Percentiles rank a stretch among this genome's conserved stretches.
Evolutionary conservation across 306 rosid genomes (phyloP).

Genomic region (Lathyrus tuberosus): DNA sequence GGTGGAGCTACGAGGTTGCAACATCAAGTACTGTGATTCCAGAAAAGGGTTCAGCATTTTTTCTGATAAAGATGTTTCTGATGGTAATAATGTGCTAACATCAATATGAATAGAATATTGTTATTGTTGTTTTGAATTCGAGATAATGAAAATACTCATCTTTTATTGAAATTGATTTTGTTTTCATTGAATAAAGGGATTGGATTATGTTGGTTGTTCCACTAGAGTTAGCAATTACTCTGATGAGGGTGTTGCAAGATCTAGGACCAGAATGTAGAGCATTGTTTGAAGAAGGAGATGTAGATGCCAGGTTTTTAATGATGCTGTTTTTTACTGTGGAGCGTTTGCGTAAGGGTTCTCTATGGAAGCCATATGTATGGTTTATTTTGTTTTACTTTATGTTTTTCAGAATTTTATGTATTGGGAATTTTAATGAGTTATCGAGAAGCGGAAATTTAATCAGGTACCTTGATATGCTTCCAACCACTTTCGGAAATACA

Average conservation of each 20-base stretch:
- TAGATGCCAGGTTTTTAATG: slow-evolving; percentile 87
- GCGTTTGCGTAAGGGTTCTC: slow-evolving; percentile 73
- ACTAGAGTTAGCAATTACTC: slow-evolving; percentile 86
- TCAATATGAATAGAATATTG: slow-evolving; percentile 17
- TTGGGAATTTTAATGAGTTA: slow-evolving; percentile 37
- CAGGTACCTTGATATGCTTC: slow-evolving; percentile 96
- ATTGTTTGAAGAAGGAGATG: slow-evolving; percentile 91
- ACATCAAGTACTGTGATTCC: slow-evolving; percentile 72
- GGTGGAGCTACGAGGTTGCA: slow-evolving; percentile 75
- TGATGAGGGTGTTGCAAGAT: slow-evolving; percentile 97
- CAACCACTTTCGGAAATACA: slow-evolving; percentile 73
- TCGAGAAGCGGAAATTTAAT: slow-evolving; percentile 43
- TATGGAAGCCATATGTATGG: slow-evolving; percentile 90
- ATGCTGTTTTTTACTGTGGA: slow-evolving; percentile 80
- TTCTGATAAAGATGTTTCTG: slow-evolving; percentile 57
- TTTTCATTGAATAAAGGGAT: slow-evolving; percentile 50
- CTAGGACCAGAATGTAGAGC: slow-evolving; percentile 85
- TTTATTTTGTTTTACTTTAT: slow-evolving; percentile 36
- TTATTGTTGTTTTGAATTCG: slow-evolving; percentile 25
- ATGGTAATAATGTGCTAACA: slow-evolving; percentile 64
- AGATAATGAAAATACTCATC: not conserved
- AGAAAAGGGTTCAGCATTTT: slow-evolving; percentile 87
- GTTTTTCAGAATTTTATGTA: slow-evolving; percentile 27
- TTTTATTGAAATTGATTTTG: slow-evolving; percentile 21
- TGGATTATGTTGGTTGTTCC: slow-evolving; percentile 83